Conservation (phyloP, 2,329 filamentous ascomycete species). For the Ceratocystis lukuohia region DNA sequence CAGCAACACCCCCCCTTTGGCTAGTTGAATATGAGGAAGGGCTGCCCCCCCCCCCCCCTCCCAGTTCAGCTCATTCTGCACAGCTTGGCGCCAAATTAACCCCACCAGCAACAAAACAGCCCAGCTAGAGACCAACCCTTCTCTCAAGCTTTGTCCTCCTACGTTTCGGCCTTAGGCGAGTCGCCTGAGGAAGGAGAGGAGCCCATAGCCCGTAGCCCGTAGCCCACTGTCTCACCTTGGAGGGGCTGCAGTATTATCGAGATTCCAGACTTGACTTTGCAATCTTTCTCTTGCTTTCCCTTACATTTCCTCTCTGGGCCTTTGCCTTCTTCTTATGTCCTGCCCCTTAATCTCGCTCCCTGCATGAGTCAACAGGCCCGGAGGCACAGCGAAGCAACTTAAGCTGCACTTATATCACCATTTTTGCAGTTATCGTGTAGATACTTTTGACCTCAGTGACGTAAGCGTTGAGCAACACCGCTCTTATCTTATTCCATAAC, state of each 20-base stretch:
- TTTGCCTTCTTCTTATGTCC: neutral
- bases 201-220: too few species aligned
- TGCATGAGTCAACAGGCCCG: neutral
- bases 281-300: neutral
- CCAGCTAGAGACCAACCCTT: neutral
- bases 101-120: neutral
- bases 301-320: neutral
- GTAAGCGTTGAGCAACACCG: neutral
- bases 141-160: neutral
- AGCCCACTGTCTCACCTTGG: too few species aligned
- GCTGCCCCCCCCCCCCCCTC: neutral
- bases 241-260: too few species aligned
- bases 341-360: constrained; percentile 1
- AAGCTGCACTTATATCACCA: neutral
- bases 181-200: too few species aligned
- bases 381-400: neutral
- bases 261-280: neutral
- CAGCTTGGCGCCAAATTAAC: neutral
- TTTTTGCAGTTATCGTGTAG: neutral
- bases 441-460: neutral
- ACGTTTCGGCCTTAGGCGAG: too few species aligned
- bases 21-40: neutral
- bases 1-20: neutral
- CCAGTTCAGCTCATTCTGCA: neutral
- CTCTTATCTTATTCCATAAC: neutral